These are phyloP conservation scores for Rhododendron simsii DNA, from an alignment of 148 eudicot genomes.

Conservation along the genomic window DNA sequence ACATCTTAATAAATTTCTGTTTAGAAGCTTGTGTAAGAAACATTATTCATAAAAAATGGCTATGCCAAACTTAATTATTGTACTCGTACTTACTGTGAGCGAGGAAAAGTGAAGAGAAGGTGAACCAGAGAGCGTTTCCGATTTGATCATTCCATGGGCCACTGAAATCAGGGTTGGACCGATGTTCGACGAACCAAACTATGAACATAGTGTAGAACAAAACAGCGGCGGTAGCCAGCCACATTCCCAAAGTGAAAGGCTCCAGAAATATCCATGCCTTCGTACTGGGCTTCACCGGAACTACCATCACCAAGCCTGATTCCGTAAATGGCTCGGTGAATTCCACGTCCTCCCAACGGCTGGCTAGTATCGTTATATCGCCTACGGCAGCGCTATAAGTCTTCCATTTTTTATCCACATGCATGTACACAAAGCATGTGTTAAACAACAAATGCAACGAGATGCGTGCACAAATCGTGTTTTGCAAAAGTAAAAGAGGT, in stretches of 20 bases:
- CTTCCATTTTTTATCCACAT: neutral
- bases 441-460: too few relatives aligned
- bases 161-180: conserved; percentile 16
- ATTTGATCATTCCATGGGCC: conserved; percentile 28
- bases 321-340: conserved; percentile 28
- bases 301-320: conserved; percentile 28
- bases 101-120: conserved; percentile 29
- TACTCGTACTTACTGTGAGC: conserved; percentile 31
- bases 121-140: conserved; percentile 26
- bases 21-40: neutral
- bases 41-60: too few relatives aligned
- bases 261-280: conserved; percentile 30
- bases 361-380: conserved; percentile 30
- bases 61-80: neutral
- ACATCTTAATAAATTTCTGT: neutral
- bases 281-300: conserved; percentile 6
- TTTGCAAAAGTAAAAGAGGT: too few relatives aligned
- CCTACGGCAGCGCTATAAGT: conserved; percentile 33
- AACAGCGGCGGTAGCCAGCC: conserved; percentile 21
- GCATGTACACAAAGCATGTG: too few relatives aligned
- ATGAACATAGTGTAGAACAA: conserved; percentile 26
- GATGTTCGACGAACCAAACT: conserved; percentile 32
- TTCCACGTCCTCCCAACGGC: conserved; percentile 21
- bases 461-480: too few relatives aligned
- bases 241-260: conserved; percentile 30